Evolutionary conservation across 257 asterid genomes (phyloP).

Genomic region (Nicotiana paniculata): DNA sequence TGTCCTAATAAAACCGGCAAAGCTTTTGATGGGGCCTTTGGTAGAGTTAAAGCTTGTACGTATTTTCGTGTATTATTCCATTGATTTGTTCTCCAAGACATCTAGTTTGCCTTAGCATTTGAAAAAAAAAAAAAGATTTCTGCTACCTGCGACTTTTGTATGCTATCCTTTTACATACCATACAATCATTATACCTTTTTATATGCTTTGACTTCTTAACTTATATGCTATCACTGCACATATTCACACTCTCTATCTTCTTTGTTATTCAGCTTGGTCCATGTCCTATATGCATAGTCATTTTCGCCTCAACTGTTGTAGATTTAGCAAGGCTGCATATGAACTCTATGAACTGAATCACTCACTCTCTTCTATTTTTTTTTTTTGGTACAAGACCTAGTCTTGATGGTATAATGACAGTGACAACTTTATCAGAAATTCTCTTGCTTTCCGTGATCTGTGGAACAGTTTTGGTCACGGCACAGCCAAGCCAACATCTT

Average conservation of each 20-base stretch:
- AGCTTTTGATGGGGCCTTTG: constrained; percentile 18
- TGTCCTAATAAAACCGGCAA: constrained; percentile 62
- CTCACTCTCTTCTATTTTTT: background rate
- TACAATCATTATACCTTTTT: background rate
- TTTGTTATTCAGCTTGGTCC: background rate
- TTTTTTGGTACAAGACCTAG: background rate
- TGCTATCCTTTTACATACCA: background rate
- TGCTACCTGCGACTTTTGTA: background rate
- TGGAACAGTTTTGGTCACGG: background rate
- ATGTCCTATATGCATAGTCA: background rate
- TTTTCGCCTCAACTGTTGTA: background rate
- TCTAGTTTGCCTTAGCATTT: background rate
- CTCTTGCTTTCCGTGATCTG: background rate
- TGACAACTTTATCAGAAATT: background rate
- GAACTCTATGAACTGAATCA: background rate
- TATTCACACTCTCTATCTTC: background rate
- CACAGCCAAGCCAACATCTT: background rate
- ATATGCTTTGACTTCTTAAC: background rate
- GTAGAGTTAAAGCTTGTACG: constrained; percentile 45
- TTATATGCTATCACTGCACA: background rate
- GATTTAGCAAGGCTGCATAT: background rate
- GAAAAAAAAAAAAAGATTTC: background rate
- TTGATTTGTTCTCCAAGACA: background rate
- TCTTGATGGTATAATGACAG: background rate
- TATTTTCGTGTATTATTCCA: background rate